phyloP scores from a whole-genome alignment of 768 basidiomycete species.

The Punctularia strigosozonata region DNA sequence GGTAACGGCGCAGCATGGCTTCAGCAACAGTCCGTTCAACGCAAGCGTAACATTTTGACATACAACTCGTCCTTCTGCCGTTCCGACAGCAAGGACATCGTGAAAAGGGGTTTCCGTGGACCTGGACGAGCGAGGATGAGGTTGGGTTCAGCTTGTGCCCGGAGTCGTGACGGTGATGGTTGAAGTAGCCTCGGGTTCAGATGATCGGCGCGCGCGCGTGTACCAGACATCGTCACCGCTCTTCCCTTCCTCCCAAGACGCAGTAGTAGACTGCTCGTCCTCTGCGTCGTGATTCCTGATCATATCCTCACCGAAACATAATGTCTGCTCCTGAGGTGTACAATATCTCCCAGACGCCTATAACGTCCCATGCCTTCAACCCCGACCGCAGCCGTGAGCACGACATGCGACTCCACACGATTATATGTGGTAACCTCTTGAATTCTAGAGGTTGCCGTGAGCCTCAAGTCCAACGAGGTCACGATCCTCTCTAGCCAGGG shows the following conservation, averaged over 20 bases:
- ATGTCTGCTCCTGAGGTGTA: slow-evolving; percentile 73
- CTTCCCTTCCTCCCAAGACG: too few species aligned
- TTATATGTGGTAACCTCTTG: slow-evolving; percentile 4
- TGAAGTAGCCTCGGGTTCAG: too few species aligned
- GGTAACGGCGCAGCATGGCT: slow-evolving; percentile 1
- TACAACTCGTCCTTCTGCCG: slow-evolving; percentile 36
- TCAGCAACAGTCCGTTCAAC: not conserved
- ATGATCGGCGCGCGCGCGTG: too few species aligned
- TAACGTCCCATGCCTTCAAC: slow-evolving; percentile 88
- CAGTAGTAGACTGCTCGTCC: slow-evolving; percentile 88
- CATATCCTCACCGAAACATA: not conserved
- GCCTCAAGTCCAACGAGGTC: slow-evolving; percentile 82
- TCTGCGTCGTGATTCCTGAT: slow-evolving; percentile 23
- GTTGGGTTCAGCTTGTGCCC: too few species aligned
- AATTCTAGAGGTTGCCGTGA: slow-evolving; percentile 72
- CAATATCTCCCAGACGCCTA: slow-evolving; percentile 67
- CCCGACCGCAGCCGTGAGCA: slow-evolving; percentile 75
- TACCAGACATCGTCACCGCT: too few species aligned
- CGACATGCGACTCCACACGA: slow-evolving; percentile 1
- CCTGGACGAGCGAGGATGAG: too few species aligned
- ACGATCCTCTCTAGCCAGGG: slow-evolving; percentile 67
- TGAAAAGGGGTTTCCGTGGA: too few species aligned
- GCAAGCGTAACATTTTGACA: slow-evolving; percentile 14
- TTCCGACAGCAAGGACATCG: slow-evolving; percentile 33
- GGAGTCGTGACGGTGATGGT: too few species aligned